Conservation (phyloP, 257 asterid species). For the Plectranthus barbatus region DNA sequence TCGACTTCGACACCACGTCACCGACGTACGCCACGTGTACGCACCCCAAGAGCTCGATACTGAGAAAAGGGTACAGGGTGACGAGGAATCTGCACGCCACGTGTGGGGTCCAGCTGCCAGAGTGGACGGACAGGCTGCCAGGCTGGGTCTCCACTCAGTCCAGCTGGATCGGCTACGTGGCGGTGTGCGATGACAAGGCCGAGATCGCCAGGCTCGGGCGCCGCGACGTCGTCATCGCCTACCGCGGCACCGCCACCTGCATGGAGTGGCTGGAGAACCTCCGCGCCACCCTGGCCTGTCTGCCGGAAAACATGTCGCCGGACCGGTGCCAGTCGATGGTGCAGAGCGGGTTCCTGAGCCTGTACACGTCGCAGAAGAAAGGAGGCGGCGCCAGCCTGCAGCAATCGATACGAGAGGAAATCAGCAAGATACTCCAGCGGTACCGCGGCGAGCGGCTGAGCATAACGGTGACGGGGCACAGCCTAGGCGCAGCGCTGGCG, state of each 20-base stretch:
- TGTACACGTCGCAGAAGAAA: constrained; percentile 41
- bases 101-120: constrained; percentile 47
- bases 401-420: constrained; percentile 33
- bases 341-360: constrained; percentile 66
- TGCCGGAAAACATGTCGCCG: constrained; percentile 48
- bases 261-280: constrained; percentile 73
- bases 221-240: constrained; percentile 75
- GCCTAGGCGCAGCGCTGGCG: constrained; percentile 83
- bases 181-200: constrained; percentile 47
- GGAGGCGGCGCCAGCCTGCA: constrained; percentile 31
- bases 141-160: constrained; percentile 42
- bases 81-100: constrained; percentile 49
- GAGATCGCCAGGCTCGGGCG: constrained; percentile 62
- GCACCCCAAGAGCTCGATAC: constrained; percentile 22
- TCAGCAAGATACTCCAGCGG: constrained; percentile 22
- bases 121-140: constrained; percentile 37
- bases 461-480: constrained; percentile 83
- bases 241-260: constrained; percentile 74
- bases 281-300: constrained; percentile 45
- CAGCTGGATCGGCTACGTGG: constrained; percentile 83
- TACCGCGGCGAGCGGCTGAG: constrained; percentile 56
- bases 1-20: constrained; percentile 54
- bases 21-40: constrained; percentile 33
- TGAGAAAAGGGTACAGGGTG: constrained; percentile 36
- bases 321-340: constrained; percentile 38